Percentiles rank a stretch among this genome's conserved stretches.
Conservation (phyloP, 208 protist genomes). For the Acanthamoeba culbertsoni region DNA sequence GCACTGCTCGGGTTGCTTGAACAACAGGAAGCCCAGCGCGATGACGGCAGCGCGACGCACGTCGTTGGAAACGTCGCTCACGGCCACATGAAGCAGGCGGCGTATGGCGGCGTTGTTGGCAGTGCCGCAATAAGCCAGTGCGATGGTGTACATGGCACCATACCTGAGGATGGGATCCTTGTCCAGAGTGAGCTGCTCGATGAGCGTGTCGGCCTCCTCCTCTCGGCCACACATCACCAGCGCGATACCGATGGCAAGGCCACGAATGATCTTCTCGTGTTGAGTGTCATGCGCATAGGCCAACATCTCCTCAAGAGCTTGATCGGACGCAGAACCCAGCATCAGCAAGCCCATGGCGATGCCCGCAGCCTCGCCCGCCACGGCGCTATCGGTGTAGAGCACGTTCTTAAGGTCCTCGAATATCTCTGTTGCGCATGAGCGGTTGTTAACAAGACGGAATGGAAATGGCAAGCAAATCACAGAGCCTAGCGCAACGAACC, state of each 20-base stretch:
- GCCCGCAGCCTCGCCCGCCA: constrained; percentile 96
- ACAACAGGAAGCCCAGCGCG: constrained; percentile 97
- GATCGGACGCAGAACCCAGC: constrained; percentile 90
- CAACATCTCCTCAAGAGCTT: constrained; percentile 91
- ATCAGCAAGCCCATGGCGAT: constrained; percentile 98
- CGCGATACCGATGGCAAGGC: constrained; percentile 94
- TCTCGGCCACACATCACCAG: constrained; percentile 96
- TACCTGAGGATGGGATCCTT: constrained; percentile 96
- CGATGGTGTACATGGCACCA: constrained; percentile 96
- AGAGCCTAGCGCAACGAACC: too few relatives aligned
- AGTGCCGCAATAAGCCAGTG: constrained; percentile 96
- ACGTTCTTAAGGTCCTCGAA: constrained; percentile 95
- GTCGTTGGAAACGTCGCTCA: constrained; percentile 96
- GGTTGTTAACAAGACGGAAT: neutral
- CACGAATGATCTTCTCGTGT: constrained; percentile 99
- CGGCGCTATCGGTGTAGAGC: constrained; percentile 93
- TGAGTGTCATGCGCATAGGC: constrained; percentile 94
- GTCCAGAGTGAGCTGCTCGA: constrained; percentile 91
- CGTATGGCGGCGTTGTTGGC: constrained; percentile 93
- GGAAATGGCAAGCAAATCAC: neutral
- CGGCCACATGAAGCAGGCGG: constrained; percentile 95
- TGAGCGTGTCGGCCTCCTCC: constrained; percentile 91
- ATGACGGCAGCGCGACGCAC: constrained; percentile 97
- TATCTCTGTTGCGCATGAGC: constrained; percentile 79
- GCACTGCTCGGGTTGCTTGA: constrained; percentile 92